A percentile compares a stretch with the other conserved stretches of the same genome.
phyloP scores from a whole-genome alignment of 495 filamentous ascomycete species.

The Penicillium tannophilum region DNA sequence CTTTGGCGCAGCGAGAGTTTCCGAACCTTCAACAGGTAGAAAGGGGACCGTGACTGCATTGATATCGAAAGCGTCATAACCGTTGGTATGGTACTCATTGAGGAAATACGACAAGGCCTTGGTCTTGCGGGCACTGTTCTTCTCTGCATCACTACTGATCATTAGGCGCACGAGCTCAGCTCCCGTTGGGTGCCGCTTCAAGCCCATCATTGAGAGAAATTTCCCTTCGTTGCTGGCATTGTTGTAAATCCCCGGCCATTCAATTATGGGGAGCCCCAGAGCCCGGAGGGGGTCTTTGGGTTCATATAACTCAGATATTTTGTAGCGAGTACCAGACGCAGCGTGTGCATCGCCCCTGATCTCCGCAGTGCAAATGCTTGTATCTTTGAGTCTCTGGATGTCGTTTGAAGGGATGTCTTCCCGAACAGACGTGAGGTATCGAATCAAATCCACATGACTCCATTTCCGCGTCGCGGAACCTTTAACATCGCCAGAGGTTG shows the following conservation, averaged over 20 bases:
- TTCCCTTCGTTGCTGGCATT: slow-evolving; percentile 65
- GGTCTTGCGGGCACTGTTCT: slow-evolving; percentile 57
- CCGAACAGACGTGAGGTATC: slow-evolving; percentile 85
- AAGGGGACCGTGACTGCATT: slow-evolving; percentile 61
- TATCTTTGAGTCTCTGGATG: slow-evolving; percentile 72
- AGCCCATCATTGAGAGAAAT: slow-evolving; percentile 71
- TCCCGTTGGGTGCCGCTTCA: slow-evolving; percentile 68
- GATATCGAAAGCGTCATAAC: slow-evolving; percentile 65
- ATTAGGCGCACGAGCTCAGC: slow-evolving; percentile 76
- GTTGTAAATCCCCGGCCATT: slow-evolving; percentile 76
- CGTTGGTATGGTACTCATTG: slow-evolving; percentile 72
- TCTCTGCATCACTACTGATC: slow-evolving; percentile 54
- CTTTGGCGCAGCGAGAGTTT: slow-evolving; percentile 65
- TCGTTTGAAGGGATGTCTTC: slow-evolving; percentile 88
- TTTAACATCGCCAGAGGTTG: slow-evolving; percentile 44
- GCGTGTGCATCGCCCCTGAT: slow-evolving; percentile 26
- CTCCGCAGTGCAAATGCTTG: slow-evolving; percentile 83
- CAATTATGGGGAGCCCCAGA: slow-evolving; percentile 74
- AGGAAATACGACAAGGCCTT: slow-evolving; percentile 83
- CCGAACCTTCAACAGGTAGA: slow-evolving; percentile 68
- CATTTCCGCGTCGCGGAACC: slow-evolving; percentile 57
- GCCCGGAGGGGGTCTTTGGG: slow-evolving; percentile 70
- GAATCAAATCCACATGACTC: slow-evolving; percentile 93
- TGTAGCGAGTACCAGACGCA: slow-evolving; percentile 62
- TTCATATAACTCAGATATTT: slow-evolving; percentile 82